Percentiles rank a stretch among this genome's conserved stretches.
Conservation (phyloP, 1,284 basidiomycete genomes). For the Leccinum griseonigrum region DNA sequence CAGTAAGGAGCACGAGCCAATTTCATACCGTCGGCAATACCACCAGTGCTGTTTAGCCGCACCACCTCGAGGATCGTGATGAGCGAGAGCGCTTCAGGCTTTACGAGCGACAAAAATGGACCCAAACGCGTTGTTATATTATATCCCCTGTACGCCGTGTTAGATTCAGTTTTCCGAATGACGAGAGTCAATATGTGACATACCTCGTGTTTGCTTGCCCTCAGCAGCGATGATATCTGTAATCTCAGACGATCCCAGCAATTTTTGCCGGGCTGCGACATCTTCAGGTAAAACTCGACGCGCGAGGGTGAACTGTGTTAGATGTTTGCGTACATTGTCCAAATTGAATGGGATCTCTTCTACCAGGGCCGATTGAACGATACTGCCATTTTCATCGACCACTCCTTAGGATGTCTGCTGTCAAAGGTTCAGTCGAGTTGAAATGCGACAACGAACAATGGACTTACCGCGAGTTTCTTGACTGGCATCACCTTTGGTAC, state of each 20-base stretch:
- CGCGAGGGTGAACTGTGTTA: conserved; percentile 60
- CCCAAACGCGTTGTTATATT: conserved; percentile 29
- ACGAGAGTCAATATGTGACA: conserved; percentile 4
- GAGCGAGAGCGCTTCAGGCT: conserved; percentile 79
- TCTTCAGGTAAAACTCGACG: conserved; percentile 65
- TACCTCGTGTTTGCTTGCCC: conserved; percentile 24
- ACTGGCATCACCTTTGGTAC: conserved; percentile 63
- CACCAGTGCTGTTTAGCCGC: conserved; percentile 79
- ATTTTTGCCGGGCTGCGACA: conserved; percentile 71
- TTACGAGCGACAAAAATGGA: conserved; percentile 77
- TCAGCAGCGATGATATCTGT: conserved; percentile 45
- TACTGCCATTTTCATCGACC: conserved; percentile 19
- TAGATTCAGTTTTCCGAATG: background rate
- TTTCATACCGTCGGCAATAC: conserved; percentile 87
- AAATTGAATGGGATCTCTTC: conserved; percentile 70
- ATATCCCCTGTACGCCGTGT: conserved; percentile 11
- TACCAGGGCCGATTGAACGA: conserved; percentile 18
- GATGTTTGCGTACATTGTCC: conserved; percentile 62
- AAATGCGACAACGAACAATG: background rate
- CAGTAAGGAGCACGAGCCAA: conserved; percentile 77
- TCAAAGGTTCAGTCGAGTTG: background rate
- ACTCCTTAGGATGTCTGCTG: conserved; percentile 19
- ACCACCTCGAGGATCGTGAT: conserved; percentile 92
- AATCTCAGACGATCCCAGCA: conserved; percentile 81
- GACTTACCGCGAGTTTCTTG: conserved; percentile 26